Conservation (phyloP, 176 grass and related monocot genomes). For the Aegilops sharonensis region DNA sequence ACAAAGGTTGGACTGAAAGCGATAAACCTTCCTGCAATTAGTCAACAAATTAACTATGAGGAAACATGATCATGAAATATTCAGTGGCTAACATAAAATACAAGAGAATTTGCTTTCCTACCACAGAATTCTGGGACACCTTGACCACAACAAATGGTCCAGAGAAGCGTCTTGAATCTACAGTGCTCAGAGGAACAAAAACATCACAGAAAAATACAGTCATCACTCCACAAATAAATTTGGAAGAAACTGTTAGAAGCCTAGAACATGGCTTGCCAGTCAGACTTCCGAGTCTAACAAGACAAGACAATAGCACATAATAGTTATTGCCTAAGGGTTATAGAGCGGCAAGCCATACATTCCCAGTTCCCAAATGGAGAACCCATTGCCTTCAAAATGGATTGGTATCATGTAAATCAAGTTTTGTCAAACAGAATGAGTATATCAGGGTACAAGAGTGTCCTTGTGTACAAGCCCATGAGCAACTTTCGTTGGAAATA, state of each 20-base stretch:
- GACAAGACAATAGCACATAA: background rate
- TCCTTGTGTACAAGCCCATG: background rate
- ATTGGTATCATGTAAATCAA: background rate
- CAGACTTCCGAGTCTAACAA: conserved; percentile 16
- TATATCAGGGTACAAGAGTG: background rate
- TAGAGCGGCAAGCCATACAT: background rate
- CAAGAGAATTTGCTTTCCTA: conserved; percentile 30
- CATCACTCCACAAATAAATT: background rate
- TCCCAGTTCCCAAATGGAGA: background rate
- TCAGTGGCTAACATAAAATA: conserved; percentile 18
- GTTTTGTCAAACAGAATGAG: background rate
- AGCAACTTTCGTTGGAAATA: background rate
- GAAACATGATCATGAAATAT: conserved; percentile 25
- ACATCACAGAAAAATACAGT: background rate
- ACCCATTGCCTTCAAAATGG: background rate
- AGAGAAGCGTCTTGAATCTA: conserved; percentile 70
- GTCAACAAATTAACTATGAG: conserved; percentile 28
- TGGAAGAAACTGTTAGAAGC: background rate
- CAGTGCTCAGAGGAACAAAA: conserved; percentile 13
- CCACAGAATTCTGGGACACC: conserved; percentile 69
- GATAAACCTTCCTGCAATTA: conserved; percentile 73
- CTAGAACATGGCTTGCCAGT: conserved; percentile 2
- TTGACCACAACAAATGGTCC: conserved; percentile 86
- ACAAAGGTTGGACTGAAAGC: conserved; percentile 72
- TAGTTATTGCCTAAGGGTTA: background rate